A percentile compares a stretch with the other conserved stretches of the same genome.
Conservation (phyloP, 1,284 basidiomycete species). For the Ceratobasidium sp. region DNA sequence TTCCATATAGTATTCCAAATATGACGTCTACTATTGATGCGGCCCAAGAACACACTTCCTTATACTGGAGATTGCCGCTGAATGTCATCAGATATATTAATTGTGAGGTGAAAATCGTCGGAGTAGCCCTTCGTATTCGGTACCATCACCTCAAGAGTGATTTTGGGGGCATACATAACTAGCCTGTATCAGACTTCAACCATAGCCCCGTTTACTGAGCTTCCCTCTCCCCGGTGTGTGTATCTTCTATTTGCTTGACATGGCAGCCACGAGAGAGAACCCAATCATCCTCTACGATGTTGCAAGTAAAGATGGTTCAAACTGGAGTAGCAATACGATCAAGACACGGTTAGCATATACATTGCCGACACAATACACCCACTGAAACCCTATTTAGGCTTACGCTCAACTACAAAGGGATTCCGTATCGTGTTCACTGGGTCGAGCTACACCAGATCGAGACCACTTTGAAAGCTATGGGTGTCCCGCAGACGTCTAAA, state of each 20-base stretch:
- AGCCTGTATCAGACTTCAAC: no score
- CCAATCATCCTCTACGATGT: slow-evolving; percentile 25
- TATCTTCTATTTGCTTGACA: background rate
- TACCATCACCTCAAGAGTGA: no score
- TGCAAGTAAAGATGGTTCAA: background rate
- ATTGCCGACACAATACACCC: no score
- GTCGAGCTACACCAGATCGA: background rate
- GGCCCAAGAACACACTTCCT: no score
- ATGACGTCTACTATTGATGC: no score
- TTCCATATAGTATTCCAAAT: no score
- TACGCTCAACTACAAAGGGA: slow-evolving; percentile 17
- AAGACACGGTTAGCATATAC: slow-evolving; percentile 21
- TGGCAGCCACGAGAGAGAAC: background rate
- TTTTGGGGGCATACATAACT: no score
- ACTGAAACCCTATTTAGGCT: background rate
- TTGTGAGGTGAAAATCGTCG: no score
- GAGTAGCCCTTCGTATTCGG: no score
- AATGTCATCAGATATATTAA: no score
- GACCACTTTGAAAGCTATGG: background rate
- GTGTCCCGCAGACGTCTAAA: background rate
- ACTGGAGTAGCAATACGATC: slow-evolving; percentile 8
- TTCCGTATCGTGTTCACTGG: slow-evolving; percentile 14
- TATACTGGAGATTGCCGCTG: no score
- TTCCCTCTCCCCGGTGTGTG: background rate
- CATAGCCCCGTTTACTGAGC: no score